Conservation (phyloP, 2,329 filamentous ascomycete genomes). For the Blastomyces silverae region DNA sequence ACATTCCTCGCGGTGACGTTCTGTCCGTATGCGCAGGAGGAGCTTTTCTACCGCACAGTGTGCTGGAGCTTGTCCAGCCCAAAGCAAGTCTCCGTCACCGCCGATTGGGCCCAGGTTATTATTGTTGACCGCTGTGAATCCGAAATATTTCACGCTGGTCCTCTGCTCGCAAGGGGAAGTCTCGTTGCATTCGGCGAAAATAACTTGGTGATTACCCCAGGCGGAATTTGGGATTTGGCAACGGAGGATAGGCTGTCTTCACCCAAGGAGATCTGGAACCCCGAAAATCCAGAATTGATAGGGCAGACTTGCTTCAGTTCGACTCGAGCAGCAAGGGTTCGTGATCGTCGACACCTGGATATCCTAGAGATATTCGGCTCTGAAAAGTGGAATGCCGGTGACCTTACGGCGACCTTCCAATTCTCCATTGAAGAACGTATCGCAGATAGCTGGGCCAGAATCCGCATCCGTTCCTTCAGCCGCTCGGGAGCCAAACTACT, state of each 20-base stretch:
- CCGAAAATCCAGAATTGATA: conserved; percentile 8
- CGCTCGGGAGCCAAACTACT: conserved; percentile 10
- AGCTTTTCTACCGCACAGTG: conserved; percentile 12
- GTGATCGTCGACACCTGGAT: conserved; percentile 5
- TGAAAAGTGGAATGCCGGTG: conserved; percentile 11
- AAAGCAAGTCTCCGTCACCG: conserved; percentile 11
- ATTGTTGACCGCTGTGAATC: conserved; percentile 13
- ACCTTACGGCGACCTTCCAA: conserved; percentile 1
- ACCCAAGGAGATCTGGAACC: conserved; percentile 8
- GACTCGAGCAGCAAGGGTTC: conserved; percentile 13
- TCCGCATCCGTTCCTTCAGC: conserved; percentile 13
- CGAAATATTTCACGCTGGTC: conserved; percentile 6
- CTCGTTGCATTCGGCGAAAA: conserved; percentile 10
- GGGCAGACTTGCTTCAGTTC: conserved; percentile 12
- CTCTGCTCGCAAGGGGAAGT: conserved; percentile 1
- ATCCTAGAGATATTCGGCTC: conserved; percentile 12
- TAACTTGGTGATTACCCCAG: conserved; percentile 12
- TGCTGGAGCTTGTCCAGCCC: conserved; percentile 12
- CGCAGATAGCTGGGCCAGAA: conserved; percentile 8
- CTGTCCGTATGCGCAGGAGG: conserved; percentile 6
- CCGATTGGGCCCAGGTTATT: conserved; percentile 14
- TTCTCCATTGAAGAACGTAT: conserved; percentile 8
- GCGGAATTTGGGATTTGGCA: conserved; percentile 13
- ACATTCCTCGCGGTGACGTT: conserved; percentile 13
- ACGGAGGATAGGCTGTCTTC: conserved; percentile 10